Evolutionary conservation across 345 rosid species (phyloP).

Genomic region (Trapa bicornis): DNA sequence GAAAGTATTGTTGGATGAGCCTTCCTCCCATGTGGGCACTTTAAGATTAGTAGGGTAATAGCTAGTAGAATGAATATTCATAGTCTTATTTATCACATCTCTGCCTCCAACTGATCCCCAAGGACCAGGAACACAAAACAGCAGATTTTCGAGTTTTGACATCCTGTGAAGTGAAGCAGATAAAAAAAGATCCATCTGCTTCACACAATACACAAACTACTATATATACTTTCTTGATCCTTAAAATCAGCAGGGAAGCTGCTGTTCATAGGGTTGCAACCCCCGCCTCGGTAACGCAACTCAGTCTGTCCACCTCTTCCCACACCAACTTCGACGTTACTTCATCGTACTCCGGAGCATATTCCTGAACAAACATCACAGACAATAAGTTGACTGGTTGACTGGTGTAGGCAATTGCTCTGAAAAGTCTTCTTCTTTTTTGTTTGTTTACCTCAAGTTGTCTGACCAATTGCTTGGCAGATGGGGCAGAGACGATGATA

Average conservation of each 20-base stretch:
- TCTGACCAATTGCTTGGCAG: conserved; percentile 65
- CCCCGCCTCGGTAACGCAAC: conserved; percentile 42
- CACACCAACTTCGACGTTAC: conserved; percentile 67
- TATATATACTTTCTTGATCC: not conserved
- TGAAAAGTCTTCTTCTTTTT: not conserved
- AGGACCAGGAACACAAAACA: not conserved
- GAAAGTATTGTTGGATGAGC: no score
- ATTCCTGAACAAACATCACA: conserved; percentile 31
- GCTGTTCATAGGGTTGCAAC: conserved; percentile 21
- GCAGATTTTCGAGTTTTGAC: not conserved
- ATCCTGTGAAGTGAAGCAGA: not conserved
- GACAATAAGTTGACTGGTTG: not conserved
- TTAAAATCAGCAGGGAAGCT: no score
- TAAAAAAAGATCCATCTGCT: not conserved
- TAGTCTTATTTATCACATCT: not conserved
- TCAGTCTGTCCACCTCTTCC: conserved; percentile 66
- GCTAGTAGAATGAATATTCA: no score
- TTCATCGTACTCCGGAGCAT: conserved; percentile 67
- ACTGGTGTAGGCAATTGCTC: not conserved
- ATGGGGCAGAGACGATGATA: conserved; percentile 76
- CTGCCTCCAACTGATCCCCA: not conserved
- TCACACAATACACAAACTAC: not conserved
- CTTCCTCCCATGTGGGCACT: no score
- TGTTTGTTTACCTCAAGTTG: conserved; percentile 57
- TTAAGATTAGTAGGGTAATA: no score